Conservation (phyloP, 495 filamentous ascomycete species). For the Penicillium soppii region DNA sequence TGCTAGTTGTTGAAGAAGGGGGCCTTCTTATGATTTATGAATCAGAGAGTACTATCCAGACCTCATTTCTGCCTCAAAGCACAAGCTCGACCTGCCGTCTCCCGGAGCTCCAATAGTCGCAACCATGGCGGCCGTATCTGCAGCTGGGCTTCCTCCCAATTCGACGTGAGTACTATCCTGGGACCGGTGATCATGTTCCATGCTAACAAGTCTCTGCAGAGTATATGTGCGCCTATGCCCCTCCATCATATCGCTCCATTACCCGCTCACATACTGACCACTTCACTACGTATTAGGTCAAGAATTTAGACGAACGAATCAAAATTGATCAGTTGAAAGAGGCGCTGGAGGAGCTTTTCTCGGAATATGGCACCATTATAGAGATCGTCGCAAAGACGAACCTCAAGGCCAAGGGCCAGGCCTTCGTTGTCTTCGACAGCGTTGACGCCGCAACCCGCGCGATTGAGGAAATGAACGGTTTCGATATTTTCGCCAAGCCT, state of each 20-base stretch:
- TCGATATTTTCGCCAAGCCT: constrained; percentile 90
- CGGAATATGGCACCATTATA: constrained; percentile 84
- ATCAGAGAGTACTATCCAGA: neutral
- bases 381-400: constrained; percentile 93
- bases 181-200: neutral
- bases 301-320: constrained; percentile 90
- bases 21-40: neutral
- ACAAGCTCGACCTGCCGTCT: constrained; percentile 20
- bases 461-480: constrained; percentile 87
- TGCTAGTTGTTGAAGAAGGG: constrained; percentile 25
- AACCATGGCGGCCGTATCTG: constrained; percentile 41
- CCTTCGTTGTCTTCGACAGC: constrained; percentile 90
- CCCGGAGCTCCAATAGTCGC: constrained; percentile 27
- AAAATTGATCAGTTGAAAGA: constrained; percentile 77
- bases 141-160: constrained; percentile 39
- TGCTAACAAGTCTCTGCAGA: constrained; percentile 34
- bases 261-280: constrained; percentile 14
- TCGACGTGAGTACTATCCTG: constrained; percentile 41
- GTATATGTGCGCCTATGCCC: constrained; percentile 49
- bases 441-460: constrained; percentile 73
- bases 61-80: neutral
- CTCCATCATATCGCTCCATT: constrained; percentile 13
- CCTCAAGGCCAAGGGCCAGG: constrained; percentile 90
- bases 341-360: constrained; percentile 76
- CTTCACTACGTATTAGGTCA: constrained; percentile 54